Evolutionary conservation across 2,329 filamentous ascomycete genomes (phyloP), one percentile per base, ranked within the genome.

Genomic region (Dendrostoma leiphaemia): DNA sequence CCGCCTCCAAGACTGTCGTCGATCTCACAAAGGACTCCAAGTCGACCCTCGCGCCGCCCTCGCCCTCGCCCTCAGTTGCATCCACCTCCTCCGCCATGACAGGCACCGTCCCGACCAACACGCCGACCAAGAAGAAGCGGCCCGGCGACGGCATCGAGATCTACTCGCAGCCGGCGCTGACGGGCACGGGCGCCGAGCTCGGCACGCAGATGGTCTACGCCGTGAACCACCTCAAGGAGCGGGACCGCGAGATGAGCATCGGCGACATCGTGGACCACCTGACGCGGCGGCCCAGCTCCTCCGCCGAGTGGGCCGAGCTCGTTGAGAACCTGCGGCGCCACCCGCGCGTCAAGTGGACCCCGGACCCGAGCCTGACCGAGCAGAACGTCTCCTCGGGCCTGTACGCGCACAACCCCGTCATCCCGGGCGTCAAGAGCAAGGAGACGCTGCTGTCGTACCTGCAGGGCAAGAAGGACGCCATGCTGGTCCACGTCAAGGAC

Each of bases 131-230:
- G 53, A 85, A 84, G 68, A 77, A 78, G 58, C 81, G 83, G 60
- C 68, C 71, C 37, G 70, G 69, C 5, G 71, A 71, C 29, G 60
- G 66, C 15, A 76, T 77, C 44, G 75, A 79, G 12, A 77, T 89
- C 50, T 93, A 86, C 72, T 92, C 89, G 53, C 90, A 92, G 73
- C 89, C 89, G 19, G 81, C 82, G 60, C 85, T 87, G 65, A 90
- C 85, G 15, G 88, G 86, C 66, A 89, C 86, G 49, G 91, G 91
- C 61, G 80, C 80, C 57, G 88, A 93, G 70, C 85, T 94, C 69
- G 86, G 91, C 76, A 95, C 91, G 12, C 90, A 96, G 69, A 86
- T 97, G 67, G 83, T 88, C 54, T 96, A 91, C 72, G 90, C 91
- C 19, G 86, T 96, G 67, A 85, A 92, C 59, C 90, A 91, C 68